Percentiles rank a stretch among this genome's conserved stretches.
These are phyloP conservation scores for Effrenium voratum DNA, from an alignment of 73 alveolate genomes.

Conservation along the genomic window DNA sequence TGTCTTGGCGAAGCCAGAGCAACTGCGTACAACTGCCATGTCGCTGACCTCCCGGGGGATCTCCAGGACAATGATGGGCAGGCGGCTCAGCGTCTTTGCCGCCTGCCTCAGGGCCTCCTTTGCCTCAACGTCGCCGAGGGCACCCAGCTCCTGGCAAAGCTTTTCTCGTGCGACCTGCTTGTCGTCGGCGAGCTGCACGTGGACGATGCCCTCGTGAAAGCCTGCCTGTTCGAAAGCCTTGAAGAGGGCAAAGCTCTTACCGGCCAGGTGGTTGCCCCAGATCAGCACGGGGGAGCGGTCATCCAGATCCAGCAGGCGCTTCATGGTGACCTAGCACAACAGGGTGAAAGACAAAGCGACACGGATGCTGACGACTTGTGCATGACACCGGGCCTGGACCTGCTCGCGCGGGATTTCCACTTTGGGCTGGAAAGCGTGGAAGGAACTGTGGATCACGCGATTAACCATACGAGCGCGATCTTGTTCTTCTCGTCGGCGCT, in stretches of 20 bases:
- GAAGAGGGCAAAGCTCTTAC: conserved; percentile 44
- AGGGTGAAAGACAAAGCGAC: conserved; percentile 42
- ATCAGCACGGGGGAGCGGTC: conserved; percentile 66
- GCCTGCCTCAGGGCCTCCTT: conserved; percentile 32
- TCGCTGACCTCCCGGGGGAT: conserved; percentile 64
- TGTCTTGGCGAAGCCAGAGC: conserved; percentile 69
- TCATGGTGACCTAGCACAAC: conserved; percentile 41
- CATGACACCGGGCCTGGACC: conserved; percentile 53
- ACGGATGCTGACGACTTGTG: conserved; percentile 25
- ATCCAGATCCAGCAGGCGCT: conserved; percentile 33
- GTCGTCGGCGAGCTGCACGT: conserved; percentile 42
- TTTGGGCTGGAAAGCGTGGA: conserved; percentile 36
- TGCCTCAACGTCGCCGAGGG: conserved; percentile 15
- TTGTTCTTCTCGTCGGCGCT: neutral
- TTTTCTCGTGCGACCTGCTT: conserved; percentile 15
- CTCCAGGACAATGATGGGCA: conserved; percentile 58
- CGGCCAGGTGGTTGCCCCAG: conserved; percentile 57
- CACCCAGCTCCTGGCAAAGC: conserved; percentile 63
- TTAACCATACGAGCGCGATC: neutral
- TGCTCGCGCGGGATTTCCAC: conserved; percentile 50
- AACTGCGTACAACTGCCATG: conserved; percentile 52
- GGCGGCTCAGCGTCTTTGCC: conserved; percentile 22
- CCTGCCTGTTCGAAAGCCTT: conserved; percentile 49
- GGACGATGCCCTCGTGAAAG: conserved; percentile 25
- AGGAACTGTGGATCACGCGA: conserved; percentile 55